Conservation (phyloP, 768 basidiomycete species). For the Pilatotrama ljubarskyi region DNA sequence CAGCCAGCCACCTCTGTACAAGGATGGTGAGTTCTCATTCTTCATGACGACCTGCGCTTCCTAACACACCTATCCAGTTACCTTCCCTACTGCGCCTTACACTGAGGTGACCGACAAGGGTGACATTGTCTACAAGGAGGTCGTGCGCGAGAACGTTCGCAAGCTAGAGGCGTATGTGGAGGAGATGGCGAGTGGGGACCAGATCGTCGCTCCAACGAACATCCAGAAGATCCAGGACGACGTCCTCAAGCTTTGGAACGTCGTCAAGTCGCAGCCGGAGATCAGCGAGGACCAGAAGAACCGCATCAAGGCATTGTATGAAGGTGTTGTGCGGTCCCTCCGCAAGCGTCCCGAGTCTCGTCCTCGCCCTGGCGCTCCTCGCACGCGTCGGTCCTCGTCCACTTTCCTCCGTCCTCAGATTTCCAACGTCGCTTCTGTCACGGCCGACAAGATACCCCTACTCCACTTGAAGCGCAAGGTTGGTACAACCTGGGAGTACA, state of each 20-base stretch:
- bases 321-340: constrained; percentile 93
- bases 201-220: constrained; percentile 80
- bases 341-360: constrained; percentile 71
- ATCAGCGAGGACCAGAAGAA: constrained; percentile 97
- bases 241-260: constrained; percentile 94
- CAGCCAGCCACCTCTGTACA: constrained; percentile 85
- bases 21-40: constrained; percentile 72
- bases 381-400: constrained; percentile 88
- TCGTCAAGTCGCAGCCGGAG: constrained; percentile 95
- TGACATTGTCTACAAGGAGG: constrained; percentile 92
- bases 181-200: constrained; percentile 97
- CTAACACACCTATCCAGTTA: constrained; percentile 53
- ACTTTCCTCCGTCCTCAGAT: constrained; percentile 95
- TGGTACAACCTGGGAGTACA: constrained; percentile 94
- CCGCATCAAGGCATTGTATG: constrained; percentile 91
- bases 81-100: constrained; percentile 96
- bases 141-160: constrained; percentile 93
- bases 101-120: constrained; percentile 94
- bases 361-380: constrained; percentile 48
- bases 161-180: constrained; percentile 97
- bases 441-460: constrained; percentile 89
- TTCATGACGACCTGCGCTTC: background rate
- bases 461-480: constrained; percentile 97
- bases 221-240: constrained; percentile 98
- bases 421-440: constrained; percentile 66